A percentile compares a stretch with the other conserved stretches of the same genome.
Conservation (phyloP, 2,329 filamentous ascomycete genomes). For the Aspergillus fischeri region DNA sequence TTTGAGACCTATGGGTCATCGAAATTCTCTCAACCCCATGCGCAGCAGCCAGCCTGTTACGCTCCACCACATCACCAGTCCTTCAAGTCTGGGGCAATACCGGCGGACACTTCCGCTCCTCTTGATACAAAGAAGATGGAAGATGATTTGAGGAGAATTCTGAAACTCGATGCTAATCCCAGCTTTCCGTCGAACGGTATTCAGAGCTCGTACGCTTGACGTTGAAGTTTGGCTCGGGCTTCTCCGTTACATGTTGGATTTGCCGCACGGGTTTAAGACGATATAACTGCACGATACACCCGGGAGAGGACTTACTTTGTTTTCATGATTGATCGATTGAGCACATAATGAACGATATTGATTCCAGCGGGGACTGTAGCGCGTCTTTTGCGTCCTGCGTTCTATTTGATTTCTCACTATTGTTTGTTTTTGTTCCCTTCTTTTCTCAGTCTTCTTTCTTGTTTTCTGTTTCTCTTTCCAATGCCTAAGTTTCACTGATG, state of each 20-base stretch:
- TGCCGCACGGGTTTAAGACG: not conserved
- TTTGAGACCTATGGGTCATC: constrained; percentile 20
- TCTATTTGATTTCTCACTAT: not conserved
- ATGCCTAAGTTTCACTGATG: not conserved
- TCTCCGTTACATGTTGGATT: constrained; percentile 2
- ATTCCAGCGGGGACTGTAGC: not conserved
- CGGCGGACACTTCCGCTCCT: constrained; percentile 22
- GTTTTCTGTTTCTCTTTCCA: not conserved
- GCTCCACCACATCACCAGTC: constrained; percentile 22
- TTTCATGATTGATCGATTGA: not conserved
- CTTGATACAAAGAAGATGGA: constrained; percentile 44
- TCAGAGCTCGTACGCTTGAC: constrained; percentile 32
- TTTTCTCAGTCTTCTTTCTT: constrained; percentile 4
- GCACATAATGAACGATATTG: not conserved
- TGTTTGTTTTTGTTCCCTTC: constrained; percentile 4
- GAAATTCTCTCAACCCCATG: constrained; percentile 11
- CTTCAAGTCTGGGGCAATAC: constrained; percentile 17
- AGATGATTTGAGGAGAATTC: constrained; percentile 45
- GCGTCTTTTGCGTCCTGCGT: not conserved
- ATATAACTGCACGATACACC: not conserved
- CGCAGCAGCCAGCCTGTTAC: constrained; percentile 15
- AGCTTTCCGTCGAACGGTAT: constrained; percentile 27
- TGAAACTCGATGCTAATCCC: constrained; percentile 40
- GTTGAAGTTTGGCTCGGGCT: not conserved
- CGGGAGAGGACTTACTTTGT: not conserved